Conservation (phyloP, 345 rosid genomes). For the Camelina laxa region DNA sequence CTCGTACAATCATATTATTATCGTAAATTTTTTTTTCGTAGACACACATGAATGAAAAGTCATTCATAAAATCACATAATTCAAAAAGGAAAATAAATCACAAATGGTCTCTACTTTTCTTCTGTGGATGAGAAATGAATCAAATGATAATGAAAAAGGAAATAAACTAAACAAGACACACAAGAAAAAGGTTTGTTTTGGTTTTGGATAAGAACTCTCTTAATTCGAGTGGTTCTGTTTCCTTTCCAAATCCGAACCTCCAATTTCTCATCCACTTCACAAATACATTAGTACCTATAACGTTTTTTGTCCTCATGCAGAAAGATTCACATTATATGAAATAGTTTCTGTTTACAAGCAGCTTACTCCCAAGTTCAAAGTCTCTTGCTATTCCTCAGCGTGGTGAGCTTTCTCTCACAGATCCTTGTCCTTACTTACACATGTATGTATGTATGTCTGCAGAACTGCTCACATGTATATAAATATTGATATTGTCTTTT, state of each 20-base stretch:
- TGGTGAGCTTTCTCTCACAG: constrained; percentile 24
- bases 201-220: constrained; percentile 30
- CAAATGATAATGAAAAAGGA: neutral
- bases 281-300: no score
- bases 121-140: neutral
- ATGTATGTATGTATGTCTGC: neutral
- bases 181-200: constrained; percentile 4
- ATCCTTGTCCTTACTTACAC: constrained; percentile 15
- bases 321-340: neutral
- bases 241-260: constrained; percentile 22
- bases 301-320: constrained; percentile 25
- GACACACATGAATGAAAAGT: neutral
- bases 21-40: neutral
- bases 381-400: constrained; percentile 11
- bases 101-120: neutral
- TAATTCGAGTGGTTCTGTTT: constrained; percentile 23
- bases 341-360: constrained; percentile 20
- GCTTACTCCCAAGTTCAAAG: neutral
- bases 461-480: constrained; percentile 7
- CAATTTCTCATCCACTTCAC: constrained; percentile 22
- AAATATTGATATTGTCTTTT: neutral
- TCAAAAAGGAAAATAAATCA: neutral
- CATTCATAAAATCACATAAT: neutral
- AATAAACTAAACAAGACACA: neutral
- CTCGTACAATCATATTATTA: neutral